Conservation (phyloP, 306 rosid genomes). For the Malus domestica region ASM211411v1 NC_041792.1:29126407-29126906, state of each 20-base stretch:
- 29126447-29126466: constrained; percentile 47
- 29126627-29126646: constrained; percentile 40
- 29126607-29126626: constrained; percentile 49
- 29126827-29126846: constrained; percentile 49
- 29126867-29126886: constrained; percentile 67
- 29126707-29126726: constrained; percentile 64
- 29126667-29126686: constrained; percentile 63
- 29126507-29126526: constrained; percentile 40
- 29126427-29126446: constrained; percentile 27
- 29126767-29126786: constrained; percentile 48
- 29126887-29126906: constrained; percentile 54
- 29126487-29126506: constrained; percentile 35
- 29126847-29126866: constrained; percentile 58
- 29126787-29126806: constrained; percentile 45
- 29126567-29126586: constrained; percentile 40
- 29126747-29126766: constrained; percentile 74
- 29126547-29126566: constrained; percentile 42
- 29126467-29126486: constrained; percentile 38
- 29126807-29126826: constrained; percentile 36
- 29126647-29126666: constrained; percentile 44
- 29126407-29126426: neutral
- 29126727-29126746: constrained; percentile 62
- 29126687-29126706: constrained; percentile 77
- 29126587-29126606: constrained; percentile 50
- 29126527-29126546: constrained; percentile 39